These are phyloP conservation scores for Cyclotella choctawhatcheeana DNA, from an alignment of 108 stramenopile species.

Conservation along the genomic window DNA sequence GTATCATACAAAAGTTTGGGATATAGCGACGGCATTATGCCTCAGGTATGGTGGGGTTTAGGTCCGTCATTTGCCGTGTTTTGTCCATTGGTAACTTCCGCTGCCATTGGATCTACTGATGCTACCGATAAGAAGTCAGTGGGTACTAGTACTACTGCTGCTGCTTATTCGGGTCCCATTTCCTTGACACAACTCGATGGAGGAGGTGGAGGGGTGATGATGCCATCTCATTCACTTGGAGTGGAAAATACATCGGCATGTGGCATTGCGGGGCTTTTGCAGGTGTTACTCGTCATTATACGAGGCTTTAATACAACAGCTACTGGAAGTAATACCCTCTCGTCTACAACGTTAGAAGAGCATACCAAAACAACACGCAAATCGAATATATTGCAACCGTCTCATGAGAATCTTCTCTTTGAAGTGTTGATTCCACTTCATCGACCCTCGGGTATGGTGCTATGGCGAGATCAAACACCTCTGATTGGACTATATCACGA, in stretches of 20 bases:
- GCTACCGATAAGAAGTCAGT: too few relatives aligned
- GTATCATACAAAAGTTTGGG: constrained; percentile 14
- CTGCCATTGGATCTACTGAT: constrained; percentile 16
- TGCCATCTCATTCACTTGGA: constrained; percentile 38
- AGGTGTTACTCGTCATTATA: constrained; percentile 62
- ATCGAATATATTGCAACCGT: constrained; percentile 25
- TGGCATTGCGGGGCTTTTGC: constrained; percentile 61
- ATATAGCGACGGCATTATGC: background rate
- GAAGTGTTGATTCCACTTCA: constrained; percentile 79
- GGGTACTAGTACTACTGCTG: background rate
- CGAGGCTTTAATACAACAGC: constrained; percentile 38
- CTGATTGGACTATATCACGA: constrained; percentile 83
- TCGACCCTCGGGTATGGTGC: constrained; percentile 78
- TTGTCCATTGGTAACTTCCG: constrained; percentile 26
- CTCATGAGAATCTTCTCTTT: constrained; percentile 61
- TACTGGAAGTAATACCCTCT: background rate
- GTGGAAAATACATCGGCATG: constrained; percentile 76
- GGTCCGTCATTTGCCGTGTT: constrained; percentile 39
- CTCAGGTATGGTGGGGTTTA: constrained; percentile 9
- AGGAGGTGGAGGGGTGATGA: constrained; percentile 15
- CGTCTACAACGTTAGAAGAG: background rate
- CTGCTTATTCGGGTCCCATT: constrained; percentile 20
- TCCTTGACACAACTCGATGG: constrained; percentile 25
- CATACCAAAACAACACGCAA: background rate
- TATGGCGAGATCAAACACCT: constrained; percentile 87